Evolutionary conservation across 139 green algal genomes (phyloP).

Genomic region (Gonium pectorale): DNA sequence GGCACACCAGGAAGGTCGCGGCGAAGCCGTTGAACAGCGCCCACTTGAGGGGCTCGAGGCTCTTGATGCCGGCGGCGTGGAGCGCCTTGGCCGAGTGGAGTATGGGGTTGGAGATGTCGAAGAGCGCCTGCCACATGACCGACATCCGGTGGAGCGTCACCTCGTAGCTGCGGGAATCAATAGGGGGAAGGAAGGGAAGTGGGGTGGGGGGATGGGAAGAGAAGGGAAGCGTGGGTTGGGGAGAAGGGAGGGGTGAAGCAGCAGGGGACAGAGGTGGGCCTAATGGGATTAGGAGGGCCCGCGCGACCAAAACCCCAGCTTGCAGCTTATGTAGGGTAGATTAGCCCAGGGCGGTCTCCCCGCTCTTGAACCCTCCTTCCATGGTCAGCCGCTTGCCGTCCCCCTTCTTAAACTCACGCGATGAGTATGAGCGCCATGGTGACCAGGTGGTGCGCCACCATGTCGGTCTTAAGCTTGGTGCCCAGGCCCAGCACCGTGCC

Average conservation of each 20-base stretch:
- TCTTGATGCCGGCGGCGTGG: slow-evolving; percentile 28
- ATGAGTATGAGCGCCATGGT: slow-evolving; percentile 62
- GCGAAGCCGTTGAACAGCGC: slow-evolving; percentile 57
- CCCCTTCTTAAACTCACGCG: background rate
- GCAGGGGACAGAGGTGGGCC: no score
- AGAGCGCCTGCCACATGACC: slow-evolving; percentile 56
- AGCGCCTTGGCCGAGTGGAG: slow-evolving; percentile 67
- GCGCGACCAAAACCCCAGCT: no score
- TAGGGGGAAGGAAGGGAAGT: no score
- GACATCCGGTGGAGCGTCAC: slow-evolving; percentile 48
- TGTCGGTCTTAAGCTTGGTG: slow-evolving; percentile 58
- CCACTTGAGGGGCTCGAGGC: slow-evolving; percentile 45
- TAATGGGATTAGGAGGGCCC: no score
- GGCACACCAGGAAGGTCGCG: slow-evolving; percentile 43
- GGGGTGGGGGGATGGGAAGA: no score
- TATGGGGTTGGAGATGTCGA: slow-evolving; percentile 67
- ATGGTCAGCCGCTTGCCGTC: no score
- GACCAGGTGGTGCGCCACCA: slow-evolving; percentile 66
- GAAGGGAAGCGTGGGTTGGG: no score
- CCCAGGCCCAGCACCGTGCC: slow-evolving; percentile 54
- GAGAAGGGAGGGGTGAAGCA: no score
- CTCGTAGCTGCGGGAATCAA: slow-evolving; percentile 44
- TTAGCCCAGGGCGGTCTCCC: no score
- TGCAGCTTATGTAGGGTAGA: no score
- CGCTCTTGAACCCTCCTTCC: background rate